Percentiles rank a stretch among this genome's conserved stretches.
phyloP scores from a whole-genome alignment of 2,329 filamentous ascomycete species.

The Hysterium pulicare region DNA sequence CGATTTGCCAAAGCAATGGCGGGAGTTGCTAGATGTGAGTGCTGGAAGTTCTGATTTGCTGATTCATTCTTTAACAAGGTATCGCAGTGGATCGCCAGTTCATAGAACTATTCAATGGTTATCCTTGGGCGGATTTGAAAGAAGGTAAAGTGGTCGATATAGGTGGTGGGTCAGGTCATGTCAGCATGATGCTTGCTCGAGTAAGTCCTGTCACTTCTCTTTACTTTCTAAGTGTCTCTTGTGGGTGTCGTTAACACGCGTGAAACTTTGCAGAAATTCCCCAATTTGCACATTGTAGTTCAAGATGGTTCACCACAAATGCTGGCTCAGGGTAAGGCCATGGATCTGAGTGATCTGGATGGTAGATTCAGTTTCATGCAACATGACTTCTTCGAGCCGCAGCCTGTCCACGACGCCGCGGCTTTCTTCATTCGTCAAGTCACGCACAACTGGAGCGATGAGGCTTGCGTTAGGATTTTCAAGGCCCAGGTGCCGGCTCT shows the following conservation, averaged over 20 bases:
- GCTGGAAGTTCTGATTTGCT: neutral
- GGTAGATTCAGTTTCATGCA: constrained; percentile 4
- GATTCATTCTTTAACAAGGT: neutral
- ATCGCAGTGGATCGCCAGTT: neutral
- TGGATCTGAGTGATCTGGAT: too few relatives aligned
- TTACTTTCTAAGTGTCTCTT: neutral
- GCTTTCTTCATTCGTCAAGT: constrained; percentile 6
- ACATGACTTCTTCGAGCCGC: constrained; percentile 13
- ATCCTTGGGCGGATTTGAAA: neutral
- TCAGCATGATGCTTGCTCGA: neutral
- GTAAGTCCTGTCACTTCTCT: neutral
- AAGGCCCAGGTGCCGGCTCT: constrained; percentile 1
- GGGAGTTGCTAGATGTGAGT: neutral
- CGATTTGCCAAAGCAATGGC: constrained; percentile 1
- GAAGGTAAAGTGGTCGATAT: neutral
- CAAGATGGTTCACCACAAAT: neutral
- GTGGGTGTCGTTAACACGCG: too few relatives aligned
- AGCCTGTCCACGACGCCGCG: constrained; percentile 9
- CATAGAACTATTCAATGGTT: neutral
- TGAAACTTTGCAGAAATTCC: constrained; percentile 2
- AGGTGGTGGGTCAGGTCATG: neutral
- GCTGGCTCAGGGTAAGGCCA: neutral
- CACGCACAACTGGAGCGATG: constrained; percentile 6
- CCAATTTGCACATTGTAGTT: neutral
- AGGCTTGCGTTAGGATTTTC: constrained; percentile 5